Conservation (phyloP, 2,329 filamentous ascomycete species). For the Chaetomiaceae sp. region DNA sequence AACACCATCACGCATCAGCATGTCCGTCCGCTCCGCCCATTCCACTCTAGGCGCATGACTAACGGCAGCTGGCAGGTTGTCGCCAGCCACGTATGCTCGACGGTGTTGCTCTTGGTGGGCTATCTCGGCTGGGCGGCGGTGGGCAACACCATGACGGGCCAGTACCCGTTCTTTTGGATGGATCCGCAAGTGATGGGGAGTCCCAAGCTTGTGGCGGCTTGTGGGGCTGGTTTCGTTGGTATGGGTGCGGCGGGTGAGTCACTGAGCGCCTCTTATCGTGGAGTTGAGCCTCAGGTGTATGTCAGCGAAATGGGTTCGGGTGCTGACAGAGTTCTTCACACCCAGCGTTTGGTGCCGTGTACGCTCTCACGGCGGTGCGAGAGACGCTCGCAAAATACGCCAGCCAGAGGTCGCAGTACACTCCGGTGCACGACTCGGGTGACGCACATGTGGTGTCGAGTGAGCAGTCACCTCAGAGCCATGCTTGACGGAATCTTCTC, state of each 20-base stretch:
- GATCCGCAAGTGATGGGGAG: conserved; percentile 39
- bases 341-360: conserved; percentile 41
- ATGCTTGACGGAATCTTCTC: no score
- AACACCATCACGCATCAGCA: conserved; percentile 49
- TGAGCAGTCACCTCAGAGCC: no score
- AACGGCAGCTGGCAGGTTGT: conserved; percentile 34
- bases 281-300: no score
- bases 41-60: not conserved
- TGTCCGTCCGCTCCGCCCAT: conserved; percentile 30
- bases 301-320: not conserved
- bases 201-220: conserved; percentile 38
- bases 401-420: not conserved
- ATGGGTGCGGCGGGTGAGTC: conserved; percentile 41
- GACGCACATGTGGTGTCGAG: no score
- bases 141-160: conserved; percentile 41
- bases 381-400: not conserved
- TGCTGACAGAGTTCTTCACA: conserved; percentile 8
- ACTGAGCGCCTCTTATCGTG: no score
- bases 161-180: conserved; percentile 46
- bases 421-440: no score
- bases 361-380: conserved; percentile 34
- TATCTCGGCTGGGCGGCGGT: conserved; percentile 47
- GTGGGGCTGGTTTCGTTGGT: conserved; percentile 39
- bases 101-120: conserved; percentile 35
- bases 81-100: conserved; percentile 37